Conservation (phyloP, 495 filamentous ascomycete genomes). For the Trichoderma orchidacearum region DNA sequence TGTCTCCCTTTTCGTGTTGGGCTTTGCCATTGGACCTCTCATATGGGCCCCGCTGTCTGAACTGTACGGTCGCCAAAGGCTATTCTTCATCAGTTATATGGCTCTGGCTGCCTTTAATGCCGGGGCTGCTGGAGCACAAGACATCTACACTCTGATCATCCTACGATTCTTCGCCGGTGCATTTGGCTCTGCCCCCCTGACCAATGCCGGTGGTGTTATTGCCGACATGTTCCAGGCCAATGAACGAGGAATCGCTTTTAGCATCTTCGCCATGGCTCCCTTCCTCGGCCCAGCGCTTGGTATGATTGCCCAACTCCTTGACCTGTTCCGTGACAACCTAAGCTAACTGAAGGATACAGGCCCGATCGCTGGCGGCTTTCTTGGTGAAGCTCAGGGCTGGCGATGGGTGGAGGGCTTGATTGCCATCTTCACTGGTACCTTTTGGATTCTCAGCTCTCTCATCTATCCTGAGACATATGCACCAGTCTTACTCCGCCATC, state of each 20-base stretch:
- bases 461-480: conserved; percentile 78
- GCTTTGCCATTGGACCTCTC: conserved; percentile 55
- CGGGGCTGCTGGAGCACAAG: conserved; percentile 46
- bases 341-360: conserved; percentile 5
- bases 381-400: conserved; percentile 47
- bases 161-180: conserved; percentile 68
- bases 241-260: conserved; percentile 50
- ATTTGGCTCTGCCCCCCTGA: conserved; percentile 63
- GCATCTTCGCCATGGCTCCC: conserved; percentile 51
- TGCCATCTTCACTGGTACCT: conserved; percentile 54
- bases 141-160: conserved; percentile 52
- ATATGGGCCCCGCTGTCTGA: conserved; percentile 54
- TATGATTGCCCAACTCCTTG: conserved; percentile 1
- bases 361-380: conserved; percentile 44
- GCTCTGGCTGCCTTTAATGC: conserved; percentile 57
- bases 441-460: conserved; percentile 48
- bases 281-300: conserved; percentile 57
- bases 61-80: conserved; percentile 57
- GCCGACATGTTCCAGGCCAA: conserved; percentile 57
- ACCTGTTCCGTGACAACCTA: background rate
- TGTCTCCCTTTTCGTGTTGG: conserved; percentile 61
- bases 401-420: conserved; percentile 52
- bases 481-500: conserved; percentile 51
- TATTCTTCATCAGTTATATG: conserved; percentile 51
- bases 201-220: conserved; percentile 62